Base-by-base conservation (phyloP, 352 stramenopile species). In the Phytophthora brassicae region DNA sequence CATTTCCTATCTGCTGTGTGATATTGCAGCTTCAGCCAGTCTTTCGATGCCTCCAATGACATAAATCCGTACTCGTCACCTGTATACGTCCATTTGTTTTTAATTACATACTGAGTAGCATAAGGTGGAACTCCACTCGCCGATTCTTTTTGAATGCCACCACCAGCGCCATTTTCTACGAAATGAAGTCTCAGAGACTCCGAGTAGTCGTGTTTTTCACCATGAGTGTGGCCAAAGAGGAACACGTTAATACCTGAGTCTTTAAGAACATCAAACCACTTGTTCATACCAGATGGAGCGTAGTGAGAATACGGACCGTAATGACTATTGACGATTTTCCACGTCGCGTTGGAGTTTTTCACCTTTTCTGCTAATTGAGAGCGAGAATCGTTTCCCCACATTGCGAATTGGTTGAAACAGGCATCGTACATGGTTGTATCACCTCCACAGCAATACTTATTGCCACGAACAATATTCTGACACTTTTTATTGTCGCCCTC, bases 151-250 rank as follows among this genome's bases (percentile, higher is more conserved):
- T 36, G 35, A 8, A 36, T 24, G n/a, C 35, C 35, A 9, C 49
- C 35, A 39, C 49, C 49, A 38, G 35, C 49, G 7, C 49, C 49
- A 12, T 57, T 57, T 24, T 57, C 49, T 2, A 57, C 49, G 9
- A 57, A 57, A 19, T 57, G 49, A 9, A 46, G 23, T 4, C 23
- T 16, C 19, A 47, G 16, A 7, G 35, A 56, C 13, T 11, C 7
- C 24, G 51, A 59, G 60, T 82, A 77, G 64, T 85, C 73, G 68
- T 85, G 75, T 56, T 85, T 85, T 46, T 85, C 73, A 22, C 35
- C 35, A 6, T 64, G 60, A 0, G 60, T 68, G 60, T 68, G 60
- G 46, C 60, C 60, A 24, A 64, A 59, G 0, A 68, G 11, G 31
- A 49, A 68, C 8, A 53, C 35, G 17, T 59, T 28, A 8, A 59